Evolutionary conservation across 176 grass and related monocot genomes (phyloP), one percentile per base, ranked within the genome.

Genomic region (Rhipidocladum racemiflorum): DNA sequence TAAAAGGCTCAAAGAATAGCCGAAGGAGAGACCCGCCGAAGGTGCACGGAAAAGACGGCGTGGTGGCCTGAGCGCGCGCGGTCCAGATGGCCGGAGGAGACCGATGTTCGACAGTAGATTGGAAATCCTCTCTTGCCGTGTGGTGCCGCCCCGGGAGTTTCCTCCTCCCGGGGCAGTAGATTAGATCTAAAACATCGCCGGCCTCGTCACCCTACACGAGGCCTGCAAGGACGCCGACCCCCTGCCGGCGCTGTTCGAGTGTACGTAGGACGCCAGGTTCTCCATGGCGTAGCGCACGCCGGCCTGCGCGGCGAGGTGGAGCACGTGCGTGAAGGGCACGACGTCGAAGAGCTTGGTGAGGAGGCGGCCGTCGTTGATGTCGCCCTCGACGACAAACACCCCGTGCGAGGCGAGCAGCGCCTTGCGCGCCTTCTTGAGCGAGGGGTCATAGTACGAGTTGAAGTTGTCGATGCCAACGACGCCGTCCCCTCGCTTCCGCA

Each of bases 391-490:
- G 54, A 97, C 82, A 85, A 87, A 94, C 2, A 94, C 75, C 0
- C 87, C 90, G 68, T 97, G 91, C 2, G 91, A 90, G 16, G 87
- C 60, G 17, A 97, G 89, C 16, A 91, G 81, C 9, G 91, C 79
- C 78, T 81, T 83, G 69, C 94, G 88, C 1, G 94, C 89, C 81
- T 89, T 89, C 66, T 95, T 95, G 45, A 95, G 85, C 18, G 90
- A 92, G 0, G 93, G 93, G 72, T 97, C 93, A 72, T 97, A 97
- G 53, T 97, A 97, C 10, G 91, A 63, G 80, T 97, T 97, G 86
- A 97, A 97, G 91, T 97, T 97, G 83, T 97, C 91, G 73, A 97
- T 77, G 50, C 94, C 94, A 24, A 97, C 89, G 21, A 97, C 91
- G 74, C 94, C 91, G 35, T 97, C 91, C 2, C 94, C 94, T 15